A percentile compares a stretch with the other conserved stretches of the same genome.
phyloP scores from a whole-genome alignment of 73 alveolate species.

The Tetrahymena borealis region DNA sequence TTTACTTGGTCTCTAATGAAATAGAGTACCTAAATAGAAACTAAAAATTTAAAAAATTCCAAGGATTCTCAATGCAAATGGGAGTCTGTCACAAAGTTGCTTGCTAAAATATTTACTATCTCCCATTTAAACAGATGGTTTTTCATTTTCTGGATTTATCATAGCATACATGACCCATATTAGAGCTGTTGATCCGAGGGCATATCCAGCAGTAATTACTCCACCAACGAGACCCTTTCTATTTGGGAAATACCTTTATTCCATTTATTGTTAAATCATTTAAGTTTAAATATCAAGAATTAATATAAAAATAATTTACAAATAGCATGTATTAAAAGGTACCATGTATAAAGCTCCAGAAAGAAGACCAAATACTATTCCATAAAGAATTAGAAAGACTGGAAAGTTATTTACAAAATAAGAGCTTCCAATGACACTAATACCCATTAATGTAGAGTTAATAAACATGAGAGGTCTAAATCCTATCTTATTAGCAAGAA shows the following conservation, averaged over 20 bases:
- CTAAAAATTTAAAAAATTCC: not conserved
- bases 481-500: not conserved
- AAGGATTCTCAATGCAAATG: not conserved
- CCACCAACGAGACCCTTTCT: constrained; percentile 48
- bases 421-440: not conserved
- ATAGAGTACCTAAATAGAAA: not conserved
- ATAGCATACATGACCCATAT: constrained; percentile 38
- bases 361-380: constrained; percentile 26
- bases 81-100: not conserved
- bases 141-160: constrained; percentile 42
- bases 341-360: constrained; percentile 41
- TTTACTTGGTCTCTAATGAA: not conserved
- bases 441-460: not conserved
- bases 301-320: not conserved
- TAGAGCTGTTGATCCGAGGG: constrained; percentile 46
- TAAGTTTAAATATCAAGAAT: not conserved
- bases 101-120: not conserved
- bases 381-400: constrained; percentile 19
- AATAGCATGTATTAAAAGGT: constrained; percentile 12
- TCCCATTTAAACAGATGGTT: constrained; percentile 17
- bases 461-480: not conserved
- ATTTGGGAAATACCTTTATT: constrained; percentile 43
- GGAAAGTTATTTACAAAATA: not conserved
- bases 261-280: too few species aligned
- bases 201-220: constrained; percentile 43